phyloP scores from a whole-genome alignment of 208 protist genomes.

The Acanthamoeba sp. region DNA sequence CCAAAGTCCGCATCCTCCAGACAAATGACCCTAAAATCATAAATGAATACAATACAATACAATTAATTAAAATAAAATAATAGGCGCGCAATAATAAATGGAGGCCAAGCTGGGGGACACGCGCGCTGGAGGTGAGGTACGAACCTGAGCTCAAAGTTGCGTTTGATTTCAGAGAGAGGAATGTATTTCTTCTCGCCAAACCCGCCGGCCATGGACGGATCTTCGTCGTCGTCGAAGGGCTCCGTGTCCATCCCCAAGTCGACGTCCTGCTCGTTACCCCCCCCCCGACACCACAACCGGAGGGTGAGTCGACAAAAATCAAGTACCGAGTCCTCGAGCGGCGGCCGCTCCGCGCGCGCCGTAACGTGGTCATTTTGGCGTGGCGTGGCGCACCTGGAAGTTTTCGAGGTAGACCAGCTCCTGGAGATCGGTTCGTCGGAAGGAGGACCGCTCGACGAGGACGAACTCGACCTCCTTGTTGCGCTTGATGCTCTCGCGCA shows the following conservation, averaged over 20 bases:
- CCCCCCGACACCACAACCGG: neutral
- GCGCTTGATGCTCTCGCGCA: conserved; percentile 7
- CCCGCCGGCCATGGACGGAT: neutral
- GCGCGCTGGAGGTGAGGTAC: too few relatives aligned
- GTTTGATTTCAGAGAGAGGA: neutral
- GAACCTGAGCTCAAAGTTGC: conserved; percentile 31
- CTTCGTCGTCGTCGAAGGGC: neutral
- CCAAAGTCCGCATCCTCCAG: neutral
- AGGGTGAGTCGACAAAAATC: neutral
- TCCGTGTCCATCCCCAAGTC: neutral
- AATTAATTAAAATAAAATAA: conserved; percentile 1
- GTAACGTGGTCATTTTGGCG: too few relatives aligned
- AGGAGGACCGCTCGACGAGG: neutral
- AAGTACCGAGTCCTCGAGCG: neutral
- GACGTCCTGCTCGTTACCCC: neutral
- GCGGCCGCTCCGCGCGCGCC: too few relatives aligned
- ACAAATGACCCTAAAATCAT: neutral
- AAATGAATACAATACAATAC: too few relatives aligned
- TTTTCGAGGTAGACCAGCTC: neutral
- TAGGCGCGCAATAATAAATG: neutral
- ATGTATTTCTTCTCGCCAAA: neutral
- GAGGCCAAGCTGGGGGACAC: too few relatives aligned
- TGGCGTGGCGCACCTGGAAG: neutral
- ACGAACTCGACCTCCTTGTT: neutral
- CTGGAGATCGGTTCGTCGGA: neutral